Evolutionary conservation across 495 filamentous ascomycete genomes (phyloP).

Genomic region (Trichoderma virens): DNA sequence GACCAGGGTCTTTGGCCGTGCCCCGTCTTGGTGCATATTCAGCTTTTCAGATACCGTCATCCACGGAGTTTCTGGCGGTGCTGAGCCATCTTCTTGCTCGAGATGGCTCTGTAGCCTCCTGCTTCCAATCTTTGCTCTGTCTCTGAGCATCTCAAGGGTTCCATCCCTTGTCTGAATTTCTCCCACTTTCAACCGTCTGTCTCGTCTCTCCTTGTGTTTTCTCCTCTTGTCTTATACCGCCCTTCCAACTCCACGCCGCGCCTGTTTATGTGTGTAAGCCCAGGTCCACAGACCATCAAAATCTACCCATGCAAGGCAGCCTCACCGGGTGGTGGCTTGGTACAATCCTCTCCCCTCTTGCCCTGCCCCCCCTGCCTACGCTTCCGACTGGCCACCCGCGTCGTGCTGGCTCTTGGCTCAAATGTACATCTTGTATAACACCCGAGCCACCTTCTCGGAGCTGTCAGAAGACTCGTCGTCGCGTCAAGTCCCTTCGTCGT

Average conservation of each 20-base stretch:
- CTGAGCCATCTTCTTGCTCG: background rate
- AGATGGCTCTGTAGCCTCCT: too few species aligned
- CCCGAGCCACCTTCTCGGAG: background rate
- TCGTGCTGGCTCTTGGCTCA: background rate
- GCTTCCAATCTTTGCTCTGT: too few species aligned
- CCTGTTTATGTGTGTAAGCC: background rate
- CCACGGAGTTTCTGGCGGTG: background rate
- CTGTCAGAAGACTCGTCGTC: background rate
- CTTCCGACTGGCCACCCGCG: slow-evolving; percentile 1
- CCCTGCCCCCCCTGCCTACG: background rate
- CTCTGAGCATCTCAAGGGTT: too few species aligned
- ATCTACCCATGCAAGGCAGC: background rate
- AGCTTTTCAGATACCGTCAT: background rate
- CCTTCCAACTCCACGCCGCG: background rate
- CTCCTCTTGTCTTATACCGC: background rate
- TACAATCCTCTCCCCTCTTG: background rate
- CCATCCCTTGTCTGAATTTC: background rate
- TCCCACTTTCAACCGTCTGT: background rate
- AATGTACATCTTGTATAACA: slow-evolving; percentile 2
- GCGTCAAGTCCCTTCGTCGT: background rate
- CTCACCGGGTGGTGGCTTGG: background rate
- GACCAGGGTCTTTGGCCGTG: background rate
- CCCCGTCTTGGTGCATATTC: background rate
- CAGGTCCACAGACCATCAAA: background rate
- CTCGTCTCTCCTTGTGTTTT: background rate